phyloP scores from a whole-genome alignment of 441 rosid species.

The Populus hybrid region DNA sequence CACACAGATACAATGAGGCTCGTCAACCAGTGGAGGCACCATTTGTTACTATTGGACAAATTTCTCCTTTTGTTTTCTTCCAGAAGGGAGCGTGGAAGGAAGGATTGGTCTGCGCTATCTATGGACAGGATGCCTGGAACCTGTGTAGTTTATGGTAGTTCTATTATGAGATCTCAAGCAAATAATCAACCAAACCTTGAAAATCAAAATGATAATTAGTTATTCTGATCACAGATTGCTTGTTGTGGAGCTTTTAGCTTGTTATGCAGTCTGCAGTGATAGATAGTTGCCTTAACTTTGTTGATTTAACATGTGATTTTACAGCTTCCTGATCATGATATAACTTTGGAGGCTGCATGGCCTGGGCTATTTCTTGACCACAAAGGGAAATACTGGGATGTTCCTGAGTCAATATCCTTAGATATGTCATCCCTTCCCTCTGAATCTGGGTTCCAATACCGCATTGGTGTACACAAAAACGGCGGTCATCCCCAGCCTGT shows the following conservation, averaged over 20 bases:
- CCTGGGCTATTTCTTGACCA: slow-evolving; percentile 73
- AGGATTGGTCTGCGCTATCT: no score
- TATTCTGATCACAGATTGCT: not conserved
- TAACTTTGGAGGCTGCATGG: slow-evolving; percentile 85
- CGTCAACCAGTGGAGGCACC: no score
- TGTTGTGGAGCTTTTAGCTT: not conserved
- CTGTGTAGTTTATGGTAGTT: not conserved
- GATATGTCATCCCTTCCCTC: slow-evolving; percentile 56
- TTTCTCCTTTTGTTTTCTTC: no score
- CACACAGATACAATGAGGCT: not conserved
- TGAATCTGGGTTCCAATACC: slow-evolving; percentile 60
- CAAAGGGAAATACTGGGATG: slow-evolving; percentile 79
- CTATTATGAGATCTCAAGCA: not conserved
- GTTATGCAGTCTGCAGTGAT: not conserved
- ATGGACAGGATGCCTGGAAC: not conserved
- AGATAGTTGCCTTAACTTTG: not conserved
- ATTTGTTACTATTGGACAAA: no score
- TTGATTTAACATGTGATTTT: not conserved
- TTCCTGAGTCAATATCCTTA: slow-evolving; percentile 70
- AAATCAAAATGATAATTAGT: not conserved
- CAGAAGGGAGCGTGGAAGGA: no score
- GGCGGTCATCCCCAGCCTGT: slow-evolving; percentile 52
- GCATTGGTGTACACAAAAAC: slow-evolving; percentile 62
- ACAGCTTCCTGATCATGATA: slow-evolving; percentile 71
- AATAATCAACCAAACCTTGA: not conserved